Percentiles rank a stretch among this genome's conserved stretches.
Evolutionary conservation across 768 basidiomycete species (phyloP).

Genomic region (Boletus tomentosulus): DNA sequence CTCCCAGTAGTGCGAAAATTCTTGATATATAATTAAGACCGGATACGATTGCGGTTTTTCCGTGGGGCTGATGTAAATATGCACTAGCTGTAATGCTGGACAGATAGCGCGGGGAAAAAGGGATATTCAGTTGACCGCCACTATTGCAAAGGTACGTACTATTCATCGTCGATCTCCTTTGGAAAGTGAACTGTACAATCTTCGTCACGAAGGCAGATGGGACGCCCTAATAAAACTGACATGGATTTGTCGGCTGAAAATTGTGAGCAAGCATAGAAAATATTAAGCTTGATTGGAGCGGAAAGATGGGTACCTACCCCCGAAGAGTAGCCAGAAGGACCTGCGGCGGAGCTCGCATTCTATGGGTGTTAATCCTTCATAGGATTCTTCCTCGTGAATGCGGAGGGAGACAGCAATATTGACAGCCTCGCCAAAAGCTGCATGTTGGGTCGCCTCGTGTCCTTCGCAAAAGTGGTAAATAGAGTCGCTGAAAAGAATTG

Average conservation of each 20-base stretch:
- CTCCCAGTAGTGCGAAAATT: slow-evolving; percentile 80
- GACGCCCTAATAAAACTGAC: slow-evolving; percentile 79
- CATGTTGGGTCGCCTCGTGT: slow-evolving; percentile 82
- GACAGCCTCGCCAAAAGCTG: slow-evolving; percentile 82
- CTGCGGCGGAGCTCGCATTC: slow-evolving; percentile 85
- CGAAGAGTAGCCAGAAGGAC: slow-evolving; percentile 87
- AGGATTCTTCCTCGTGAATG: slow-evolving; percentile 84
- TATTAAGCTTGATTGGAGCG: not conserved
- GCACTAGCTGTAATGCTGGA: slow-evolving; percentile 76
- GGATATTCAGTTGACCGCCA: slow-evolving; percentile 28
- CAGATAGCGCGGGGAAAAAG: slow-evolving; percentile 7
- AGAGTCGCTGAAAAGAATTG: slow-evolving; percentile 52
- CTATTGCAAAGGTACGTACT: slow-evolving; percentile 47
- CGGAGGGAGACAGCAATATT: slow-evolving; percentile 79
- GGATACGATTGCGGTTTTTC: slow-evolving; percentile 78
- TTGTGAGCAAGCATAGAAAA: not conserved
- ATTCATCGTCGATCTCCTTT: slow-evolving; percentile 85
- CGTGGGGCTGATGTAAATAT: slow-evolving; percentile 83
- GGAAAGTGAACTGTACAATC: slow-evolving; percentile 89
- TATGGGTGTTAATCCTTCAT: slow-evolving; percentile 78
- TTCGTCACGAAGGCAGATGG: slow-evolving; percentile 83
- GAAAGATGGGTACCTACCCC: slow-evolving; percentile 47
- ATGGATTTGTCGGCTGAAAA: slow-evolving; percentile 80
- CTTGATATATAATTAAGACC: slow-evolving; percentile 86
- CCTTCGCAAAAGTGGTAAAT: slow-evolving; percentile 88